A percentile compares a stretch with the other conserved stretches of the same genome.
Evolutionary conservation across 1,139 yeast genomes (phyloP).

Genomic region (Candida labiduridarum): DNA sequence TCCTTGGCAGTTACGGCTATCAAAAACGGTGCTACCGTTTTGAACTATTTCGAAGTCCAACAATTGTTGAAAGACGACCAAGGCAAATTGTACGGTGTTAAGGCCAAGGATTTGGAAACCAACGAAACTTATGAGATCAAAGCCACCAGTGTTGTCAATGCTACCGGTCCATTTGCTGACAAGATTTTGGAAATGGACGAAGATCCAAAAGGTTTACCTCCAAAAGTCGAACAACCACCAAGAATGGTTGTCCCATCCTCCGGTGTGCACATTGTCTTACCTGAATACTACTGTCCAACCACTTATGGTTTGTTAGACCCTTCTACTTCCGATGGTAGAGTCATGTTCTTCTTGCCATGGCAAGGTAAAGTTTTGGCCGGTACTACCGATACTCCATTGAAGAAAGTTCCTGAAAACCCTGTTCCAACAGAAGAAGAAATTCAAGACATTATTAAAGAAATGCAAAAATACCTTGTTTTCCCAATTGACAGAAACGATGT

Average conservation of each 20-base stretch:
- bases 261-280: constrained; percentile 91
- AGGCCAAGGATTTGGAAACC: constrained; percentile 75
- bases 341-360: constrained; percentile 97
- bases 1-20: constrained; percentile 85
- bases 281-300: constrained; percentile 89
- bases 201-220: constrained; percentile 65
- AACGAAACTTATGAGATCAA: constrained; percentile 59
- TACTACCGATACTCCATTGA: constrained; percentile 86
- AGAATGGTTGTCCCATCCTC: constrained; percentile 92
- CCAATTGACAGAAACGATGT: constrained; percentile 91
- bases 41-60: constrained; percentile 83
- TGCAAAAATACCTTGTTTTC: constrained; percentile 87
- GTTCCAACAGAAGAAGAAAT: constrained; percentile 88
- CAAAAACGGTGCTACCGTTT: constrained; percentile 84
- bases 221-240: constrained; percentile 49
- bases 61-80: constrained; percentile 67
- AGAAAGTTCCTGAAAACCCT: constrained; percentile 79
- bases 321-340: constrained; percentile 92
- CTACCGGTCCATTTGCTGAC: constrained; percentile 95
- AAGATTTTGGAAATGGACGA: constrained; percentile 84
- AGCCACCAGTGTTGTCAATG: constrained; percentile 82
- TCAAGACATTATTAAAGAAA: constrained; percentile 81
- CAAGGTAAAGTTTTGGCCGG: constrained; percentile 97
- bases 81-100: constrained; percentile 70
- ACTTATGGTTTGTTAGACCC: constrained; percentile 91